Evolutionary conservation across 345 rosid genomes (phyloP), one percentile per base, ranked within the genome.

Genomic region (Camelina sativa): DNA sequence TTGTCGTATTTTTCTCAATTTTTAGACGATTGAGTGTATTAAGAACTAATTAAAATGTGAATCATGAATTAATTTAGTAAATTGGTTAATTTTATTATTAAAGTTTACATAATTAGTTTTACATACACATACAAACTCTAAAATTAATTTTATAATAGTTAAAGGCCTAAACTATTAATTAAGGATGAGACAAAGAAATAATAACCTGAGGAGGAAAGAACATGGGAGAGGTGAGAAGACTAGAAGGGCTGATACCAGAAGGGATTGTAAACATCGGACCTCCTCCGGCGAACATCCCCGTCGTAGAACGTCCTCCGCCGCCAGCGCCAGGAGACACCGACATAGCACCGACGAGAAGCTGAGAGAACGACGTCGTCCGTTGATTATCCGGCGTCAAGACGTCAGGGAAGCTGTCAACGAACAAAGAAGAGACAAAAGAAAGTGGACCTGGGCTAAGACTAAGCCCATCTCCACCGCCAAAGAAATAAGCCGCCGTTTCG

Each of bases 361-460:
- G 93, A 69, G 99, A 88, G 82, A 92, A 95, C 20, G 95, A 88
- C 38, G 85, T 79, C 59, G 78, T 62, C 20, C 65, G 47, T 60
- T 72, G 77, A 35, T 78, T 52, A 57, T 72, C 78, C 30, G 72
- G 67, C 38, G 91, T 90, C 3, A 84, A 66, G 2, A 53, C 59
- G 23, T 86, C 91, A 23, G 83, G 86, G 67, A 69, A 79, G 73
- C 30, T 80, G 41, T 92, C 97, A 55, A 85, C 71, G 76, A 95
- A 92, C 84, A 95, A 87, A 68, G 89, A 83, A 6, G 97, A 87
- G 71, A 95, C 92, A 65, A 95, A 82, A 43, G 96, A 88, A 92
- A 92, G 80, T 47, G 99, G 99, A 1, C 97, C 97, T 7, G 99
- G 97, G 78, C 99, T 92, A 8, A 83, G 17, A 72, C 96, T 95